Evolutionary conservation across 1,139 yeast genomes (phyloP), one percentile per base, ranked within the genome.

Genomic region (Eremothecium cymbalariae): DNA sequence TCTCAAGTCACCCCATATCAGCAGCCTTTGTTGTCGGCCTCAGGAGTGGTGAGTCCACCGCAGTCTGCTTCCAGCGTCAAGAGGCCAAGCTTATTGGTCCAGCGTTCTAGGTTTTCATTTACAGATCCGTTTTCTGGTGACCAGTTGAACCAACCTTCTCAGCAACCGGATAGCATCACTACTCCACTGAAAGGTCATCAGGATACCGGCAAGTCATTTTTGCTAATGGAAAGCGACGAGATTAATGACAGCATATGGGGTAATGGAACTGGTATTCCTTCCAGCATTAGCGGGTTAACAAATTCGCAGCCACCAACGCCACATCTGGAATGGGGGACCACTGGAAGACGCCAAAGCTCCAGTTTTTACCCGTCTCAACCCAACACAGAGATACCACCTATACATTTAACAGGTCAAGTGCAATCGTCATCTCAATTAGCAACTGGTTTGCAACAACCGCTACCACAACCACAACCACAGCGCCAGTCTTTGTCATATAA

Each of bases 61-160:
- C 39, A 46, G 35, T 39, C 54, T 46, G 38, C 53, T 19, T 38
- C 55, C 23, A 60, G 59, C 41, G 64, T 57, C 37, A 71, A 72
- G 51, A 64, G 80, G 50, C 75, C 74, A 41, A 66, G 75, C 17
- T 57, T 72, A 34, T 72, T 73, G 22, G 64, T 66, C 37, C 78
- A 72, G 50, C 65, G 84, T 44, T 75, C 83, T n/a, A 65, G 85
- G 45, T 78, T 78, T 49, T 65, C 78, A 9, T 78, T 79, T 50
- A 70, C 77, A 45, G 85, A 77, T 53, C 82, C 84, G 8, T 77
- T 77, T 50, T 53, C 63, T 2, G 57, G 56, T 17, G 65, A 35
- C 14, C 53, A 26, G 18, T 41, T 31, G 15, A 43, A 36, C 12
- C 44, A 33, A 15, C 11, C 21, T 14, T 36, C 34, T 26, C 45